Conservation (phyloP, 495 filamentous ascomycete genomes). For the Podospora fimiseda region DNA sequence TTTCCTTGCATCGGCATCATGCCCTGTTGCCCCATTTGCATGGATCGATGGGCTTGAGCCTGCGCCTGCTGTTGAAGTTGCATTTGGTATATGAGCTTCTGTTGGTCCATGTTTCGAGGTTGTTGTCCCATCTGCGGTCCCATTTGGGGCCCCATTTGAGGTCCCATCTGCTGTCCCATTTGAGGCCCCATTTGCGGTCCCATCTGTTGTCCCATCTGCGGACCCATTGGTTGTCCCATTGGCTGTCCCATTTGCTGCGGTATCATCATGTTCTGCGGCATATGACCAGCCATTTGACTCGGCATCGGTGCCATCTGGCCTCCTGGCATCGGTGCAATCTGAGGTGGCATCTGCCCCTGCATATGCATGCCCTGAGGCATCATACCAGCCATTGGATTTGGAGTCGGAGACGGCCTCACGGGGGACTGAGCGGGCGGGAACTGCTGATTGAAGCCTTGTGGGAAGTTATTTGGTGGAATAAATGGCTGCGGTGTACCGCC, state of each 20-base stretch:
- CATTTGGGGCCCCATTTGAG: no score
- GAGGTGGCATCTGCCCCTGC: conserved; percentile 28
- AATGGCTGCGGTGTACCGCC: conserved; percentile 72
- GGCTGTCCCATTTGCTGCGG: conserved; percentile 50
- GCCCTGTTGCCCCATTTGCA: conserved; percentile 36
- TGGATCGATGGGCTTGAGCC: conserved; percentile 47
- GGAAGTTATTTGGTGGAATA: conserved; percentile 51
- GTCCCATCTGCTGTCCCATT: no score
- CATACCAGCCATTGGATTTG: conserved; percentile 42
- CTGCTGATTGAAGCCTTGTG: conserved; percentile 52
- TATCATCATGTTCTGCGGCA: conserved; percentile 32
- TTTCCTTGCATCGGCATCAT: conserved; percentile 27
- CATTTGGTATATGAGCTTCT: conserved; percentile 57
- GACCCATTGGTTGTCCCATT: no score
- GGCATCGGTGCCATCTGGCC: conserved; percentile 36
- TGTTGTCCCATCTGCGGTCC: conserved; percentile 48
- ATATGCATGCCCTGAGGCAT: conserved; percentile 41
- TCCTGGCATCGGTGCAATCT: conserved; percentile 29
- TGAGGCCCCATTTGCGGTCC: no score
- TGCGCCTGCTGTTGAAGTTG: conserved; percentile 63
- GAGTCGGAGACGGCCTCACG: conserved; percentile 42
- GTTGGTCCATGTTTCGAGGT: conserved; percentile 48
- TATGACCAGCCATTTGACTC: conserved; percentile 18
- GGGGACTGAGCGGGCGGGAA: conserved; percentile 48
- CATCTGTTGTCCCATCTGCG: no score